Evolutionary conservation across 2,329 filamentous ascomycete genomes (phyloP).

Genomic region (Sporothrix pseudoabietina): DNA sequence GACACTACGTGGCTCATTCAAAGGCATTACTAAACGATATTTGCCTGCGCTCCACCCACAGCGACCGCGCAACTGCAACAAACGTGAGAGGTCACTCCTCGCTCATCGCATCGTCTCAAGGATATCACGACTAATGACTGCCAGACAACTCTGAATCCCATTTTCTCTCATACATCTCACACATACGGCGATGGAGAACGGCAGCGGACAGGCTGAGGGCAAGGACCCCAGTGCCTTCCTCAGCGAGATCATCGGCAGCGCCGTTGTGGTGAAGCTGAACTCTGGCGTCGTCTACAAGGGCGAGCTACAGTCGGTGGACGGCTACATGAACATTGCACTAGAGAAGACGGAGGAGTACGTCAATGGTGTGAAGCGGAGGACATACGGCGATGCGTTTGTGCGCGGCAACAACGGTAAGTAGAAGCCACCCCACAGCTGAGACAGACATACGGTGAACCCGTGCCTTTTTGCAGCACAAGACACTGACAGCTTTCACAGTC

Average conservation of each 20-base stretch:
- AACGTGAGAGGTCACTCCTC: neutral
- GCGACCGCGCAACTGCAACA: neutral
- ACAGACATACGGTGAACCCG: neutral
- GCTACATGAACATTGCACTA: conserved; percentile 99
- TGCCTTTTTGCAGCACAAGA: neutral
- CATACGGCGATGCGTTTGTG: conserved; percentile 93
- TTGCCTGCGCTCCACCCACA: neutral
- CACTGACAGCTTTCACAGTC: conserved; percentile 49
- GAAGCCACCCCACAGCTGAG: too few relatives aligned
- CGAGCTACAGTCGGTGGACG: conserved; percentile 93
- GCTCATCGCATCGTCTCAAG: neutral
- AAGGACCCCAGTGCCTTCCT: conserved; percentile 94
- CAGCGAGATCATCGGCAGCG: conserved; percentile 88
- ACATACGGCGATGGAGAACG: conserved; percentile 67
- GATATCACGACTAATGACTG: neutral
- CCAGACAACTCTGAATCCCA: neutral
- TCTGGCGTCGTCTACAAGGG: conserved; percentile 99
- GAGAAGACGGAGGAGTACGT: conserved; percentile 94
- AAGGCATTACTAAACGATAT: neutral
- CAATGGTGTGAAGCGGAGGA: conserved; percentile 77
- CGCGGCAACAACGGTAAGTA: conserved; percentile 81
- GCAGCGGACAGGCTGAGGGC: conserved; percentile 64
- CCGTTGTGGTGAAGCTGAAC: conserved; percentile 96
- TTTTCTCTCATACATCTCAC: neutral
- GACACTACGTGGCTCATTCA: neutral